These are phyloP conservation scores for Sicyos edulis DNA, from an alignment of 306 rosid species.

Conservation along the genomic window DNA sequence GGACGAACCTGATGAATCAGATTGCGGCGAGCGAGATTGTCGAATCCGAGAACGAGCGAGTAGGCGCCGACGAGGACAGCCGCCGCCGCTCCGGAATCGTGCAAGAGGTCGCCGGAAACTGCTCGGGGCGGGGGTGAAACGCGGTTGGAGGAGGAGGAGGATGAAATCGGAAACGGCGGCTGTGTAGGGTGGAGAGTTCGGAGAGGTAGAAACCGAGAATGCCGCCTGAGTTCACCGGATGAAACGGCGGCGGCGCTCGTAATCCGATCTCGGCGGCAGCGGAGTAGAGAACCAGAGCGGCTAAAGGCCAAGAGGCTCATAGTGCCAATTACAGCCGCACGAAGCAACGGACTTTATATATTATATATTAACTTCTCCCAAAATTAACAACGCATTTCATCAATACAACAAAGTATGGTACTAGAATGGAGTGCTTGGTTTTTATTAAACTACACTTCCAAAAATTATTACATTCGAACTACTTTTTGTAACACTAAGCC, in stretches of 20 bases:
- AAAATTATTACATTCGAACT: no score
- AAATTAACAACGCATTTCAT: no score
- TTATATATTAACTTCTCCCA: no score
- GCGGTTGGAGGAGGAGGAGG: conserved; percentile 12
- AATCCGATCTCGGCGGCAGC: background rate
- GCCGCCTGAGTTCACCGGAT: background rate
- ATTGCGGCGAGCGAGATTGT: conserved; percentile 44
- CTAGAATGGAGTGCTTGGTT: no score
- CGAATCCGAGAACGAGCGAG: conserved; percentile 54
- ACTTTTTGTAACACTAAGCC: no score
- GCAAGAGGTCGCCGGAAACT: conserved; percentile 31
- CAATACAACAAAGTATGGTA: no score
- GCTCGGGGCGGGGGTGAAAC: conserved; percentile 14
- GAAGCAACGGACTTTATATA: no score
- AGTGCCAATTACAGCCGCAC: background rate
- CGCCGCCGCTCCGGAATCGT: conserved; percentile 54
- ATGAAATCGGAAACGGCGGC: conserved; percentile 18
- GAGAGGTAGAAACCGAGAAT: background rate
- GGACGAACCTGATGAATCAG: conserved; percentile 57
- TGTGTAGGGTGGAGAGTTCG: conserved; percentile 31
- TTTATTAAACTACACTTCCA: no score
- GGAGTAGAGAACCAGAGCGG: background rate
- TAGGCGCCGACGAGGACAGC: conserved; percentile 60
- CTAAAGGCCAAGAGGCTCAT: background rate
- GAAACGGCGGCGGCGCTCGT: background rate